phyloP scores from a whole-genome alignment of 169 alveolate species.

The Babesia caballi region DNA sequence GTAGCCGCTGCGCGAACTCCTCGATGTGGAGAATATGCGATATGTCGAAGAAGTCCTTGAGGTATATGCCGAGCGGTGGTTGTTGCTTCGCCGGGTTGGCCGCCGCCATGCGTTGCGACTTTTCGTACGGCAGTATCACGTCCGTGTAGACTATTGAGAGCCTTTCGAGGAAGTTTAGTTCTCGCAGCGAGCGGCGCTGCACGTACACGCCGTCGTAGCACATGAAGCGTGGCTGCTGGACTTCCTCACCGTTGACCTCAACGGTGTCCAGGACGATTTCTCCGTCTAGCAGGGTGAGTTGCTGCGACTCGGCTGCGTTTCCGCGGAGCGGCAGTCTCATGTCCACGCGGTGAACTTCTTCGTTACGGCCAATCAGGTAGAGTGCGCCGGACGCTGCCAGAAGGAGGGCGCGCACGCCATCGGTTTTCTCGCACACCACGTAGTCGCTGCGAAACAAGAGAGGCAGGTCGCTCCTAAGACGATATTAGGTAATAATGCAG shows the following conservation, averaged over 20 bases:
- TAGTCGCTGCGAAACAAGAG: slow-evolving; percentile 73
- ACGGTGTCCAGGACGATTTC: slow-evolving; percentile 80
- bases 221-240: slow-evolving; percentile 64
- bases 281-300: slow-evolving; percentile 85
- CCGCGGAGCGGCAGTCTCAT: slow-evolving; percentile 80
- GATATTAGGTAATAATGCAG: neutral
- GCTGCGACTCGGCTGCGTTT: slow-evolving; percentile 75
- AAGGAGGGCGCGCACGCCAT: slow-evolving; percentile 84
- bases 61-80: slow-evolving; percentile 1
- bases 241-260: slow-evolving; percentile 5
- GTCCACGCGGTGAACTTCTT: slow-evolving; percentile 75
- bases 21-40: slow-evolving; percentile 78
- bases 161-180: slow-evolving; percentile 80
- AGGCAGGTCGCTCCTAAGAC: slow-evolving; percentile 49
- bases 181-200: slow-evolving; percentile 76
- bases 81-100: neutral
- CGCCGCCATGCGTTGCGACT: neutral
- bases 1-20: slow-evolving; percentile 82
- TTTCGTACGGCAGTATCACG: slow-evolving; percentile 68
- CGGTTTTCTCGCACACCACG: slow-evolving; percentile 89
- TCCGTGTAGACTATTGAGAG: slow-evolving; percentile 72
- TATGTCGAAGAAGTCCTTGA: slow-evolving; percentile 89
- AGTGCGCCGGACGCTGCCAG: slow-evolving; percentile 83
- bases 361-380: slow-evolving; percentile 83
- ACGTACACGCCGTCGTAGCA: slow-evolving; percentile 84